Evolutionary conservation across 164 flowering plant genomes (phyloP), one percentile per base, ranked within the genome.

Genomic region (Chloranthus sessilifolius): DNA sequence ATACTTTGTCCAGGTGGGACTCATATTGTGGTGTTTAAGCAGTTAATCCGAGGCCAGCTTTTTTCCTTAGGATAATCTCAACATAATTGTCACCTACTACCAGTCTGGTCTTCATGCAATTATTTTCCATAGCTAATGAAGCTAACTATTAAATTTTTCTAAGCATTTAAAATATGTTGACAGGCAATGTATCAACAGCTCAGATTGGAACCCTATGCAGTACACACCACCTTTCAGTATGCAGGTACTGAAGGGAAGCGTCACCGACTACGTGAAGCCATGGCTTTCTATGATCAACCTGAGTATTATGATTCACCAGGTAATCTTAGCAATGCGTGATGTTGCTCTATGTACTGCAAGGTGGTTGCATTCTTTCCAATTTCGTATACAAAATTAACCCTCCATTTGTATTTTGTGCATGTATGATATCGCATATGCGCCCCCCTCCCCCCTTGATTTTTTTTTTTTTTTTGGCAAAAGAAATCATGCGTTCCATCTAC

Each of bases 211-310:
- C 90, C 99, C 25, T 94, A 88, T 75, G 99, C 97, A 16, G 88
- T 94, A 47, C 99, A 94, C 68, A 94, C 99, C 21, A 94, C 99
- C 53, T 94, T 86, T 64, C 99, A 94, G 64, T 89, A 60, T 77
- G 99, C 83, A 30, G 97, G 99, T 28, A 94, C 96, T 54, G 95
- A 78, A 48, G 99, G 99, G 47, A 94, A 94, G 74, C 86, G 99
- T 12, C 95, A 94, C 39, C 75, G 99, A 43, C 56, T 94, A 45
- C 79, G 99, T 47, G 99, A 94, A 73, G 99, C 67, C 17, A 79
- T 74, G 96, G 53, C 80, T 52, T 94, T 94, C 63, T 77, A 79
- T 70, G 99, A 94, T 60, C 79, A 89, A 47, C 97, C 97, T n/a
- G 97, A 94, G 50, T 94, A 89, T 68, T 94, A 83, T 69, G 85